A percentile compares a stretch with the other conserved stretches of the same genome.
Conservation (phyloP, 106 monocot genomes). For the Apostasia ramifera region DNA sequence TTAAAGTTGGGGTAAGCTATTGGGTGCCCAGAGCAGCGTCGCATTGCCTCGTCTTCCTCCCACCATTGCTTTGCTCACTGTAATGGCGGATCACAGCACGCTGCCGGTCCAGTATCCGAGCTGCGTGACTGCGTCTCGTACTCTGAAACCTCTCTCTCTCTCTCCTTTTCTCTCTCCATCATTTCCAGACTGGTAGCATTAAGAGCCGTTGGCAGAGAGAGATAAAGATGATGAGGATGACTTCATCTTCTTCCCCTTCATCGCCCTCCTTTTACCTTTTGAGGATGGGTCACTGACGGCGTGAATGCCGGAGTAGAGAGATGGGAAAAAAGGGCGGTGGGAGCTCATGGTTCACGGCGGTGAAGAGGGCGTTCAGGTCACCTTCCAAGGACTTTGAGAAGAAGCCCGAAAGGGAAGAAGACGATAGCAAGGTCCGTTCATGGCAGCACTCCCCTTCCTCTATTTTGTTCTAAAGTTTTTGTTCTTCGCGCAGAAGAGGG, state of each 20-base stretch:
- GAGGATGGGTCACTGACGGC: neutral
- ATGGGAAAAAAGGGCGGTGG: slow-evolving; percentile 78
- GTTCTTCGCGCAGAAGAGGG: slow-evolving; percentile 43
- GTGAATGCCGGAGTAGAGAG: neutral
- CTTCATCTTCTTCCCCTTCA: neutral
- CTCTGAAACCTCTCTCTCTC: too few relatives aligned
- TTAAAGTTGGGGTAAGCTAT: too few relatives aligned
- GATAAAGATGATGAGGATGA: too few relatives aligned
- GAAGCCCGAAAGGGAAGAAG: slow-evolving; percentile 7
- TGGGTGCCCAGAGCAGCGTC: too few relatives aligned
- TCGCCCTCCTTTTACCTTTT: neutral
- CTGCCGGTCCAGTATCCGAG: too few relatives aligned
- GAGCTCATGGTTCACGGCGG: slow-evolving; percentile 91
- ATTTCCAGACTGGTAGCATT: too few relatives aligned
- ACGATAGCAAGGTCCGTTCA: neutral
- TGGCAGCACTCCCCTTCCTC: neutral
- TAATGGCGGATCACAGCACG: too few relatives aligned
- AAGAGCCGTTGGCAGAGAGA: too few relatives aligned
- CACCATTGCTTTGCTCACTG: too few relatives aligned
- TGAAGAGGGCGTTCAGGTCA: slow-evolving; percentile 88
- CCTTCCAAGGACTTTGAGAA: slow-evolving; percentile 62
- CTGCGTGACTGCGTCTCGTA: too few relatives aligned
- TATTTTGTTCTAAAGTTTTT: neutral
- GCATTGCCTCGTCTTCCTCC: too few relatives aligned
- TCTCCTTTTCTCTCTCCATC: too few relatives aligned